Conservation (phyloP, 805 yeast species). For the Yarrowia osloensis region DNA sequence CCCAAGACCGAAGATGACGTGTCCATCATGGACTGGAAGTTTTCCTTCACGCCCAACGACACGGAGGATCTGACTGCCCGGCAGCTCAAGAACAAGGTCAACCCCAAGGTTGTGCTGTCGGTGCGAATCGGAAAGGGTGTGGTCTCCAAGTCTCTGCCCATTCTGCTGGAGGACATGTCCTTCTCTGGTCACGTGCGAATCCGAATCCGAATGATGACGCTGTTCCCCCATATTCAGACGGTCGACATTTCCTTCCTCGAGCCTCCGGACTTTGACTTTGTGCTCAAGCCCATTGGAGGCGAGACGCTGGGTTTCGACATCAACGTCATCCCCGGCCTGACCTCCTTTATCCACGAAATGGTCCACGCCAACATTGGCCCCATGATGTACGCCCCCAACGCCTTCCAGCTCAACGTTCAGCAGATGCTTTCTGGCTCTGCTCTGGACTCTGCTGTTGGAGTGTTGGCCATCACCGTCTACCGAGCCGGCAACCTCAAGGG, state of each 20-base stretch:
- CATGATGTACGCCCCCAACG: conserved; percentile 82
- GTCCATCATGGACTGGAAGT: conserved; percentile 97
- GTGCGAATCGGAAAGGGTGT: conserved; percentile 78
- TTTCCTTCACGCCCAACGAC: conserved; percentile 91
- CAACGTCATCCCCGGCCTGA: conserved; percentile 82
- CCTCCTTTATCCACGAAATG: conserved; percentile 80
- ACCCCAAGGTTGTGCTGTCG: conserved; percentile 76
- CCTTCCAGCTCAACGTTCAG: conserved; percentile 89
- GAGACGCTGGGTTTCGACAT: conserved; percentile 84
- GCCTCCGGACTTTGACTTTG: conserved; percentile 86
- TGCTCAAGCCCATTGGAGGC: conserved; percentile 77
- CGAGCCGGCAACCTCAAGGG: conserved; percentile 70
- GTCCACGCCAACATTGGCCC: conserved; percentile 86
- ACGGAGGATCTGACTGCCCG: conserved; percentile 79
- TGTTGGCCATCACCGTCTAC: conserved; percentile 67
- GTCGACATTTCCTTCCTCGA: conserved; percentile 81
- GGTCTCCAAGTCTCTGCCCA: conserved; percentile 62
- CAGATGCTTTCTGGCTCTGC: conserved; percentile 85
- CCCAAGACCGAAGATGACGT: conserved; percentile 89
- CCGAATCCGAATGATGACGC: conserved; percentile 82
- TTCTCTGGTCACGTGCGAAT: conserved; percentile 75
- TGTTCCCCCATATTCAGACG: conserved; percentile 92
- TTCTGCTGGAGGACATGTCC: conserved; percentile 76
- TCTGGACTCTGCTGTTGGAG: conserved; percentile 80
- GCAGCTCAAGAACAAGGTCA: conserved; percentile 80